Evolutionary conservation across 176 grass and related monocot genomes (phyloP), one percentile per base, ranked within the genome.

Genomic region (Poa annua): DNA sequence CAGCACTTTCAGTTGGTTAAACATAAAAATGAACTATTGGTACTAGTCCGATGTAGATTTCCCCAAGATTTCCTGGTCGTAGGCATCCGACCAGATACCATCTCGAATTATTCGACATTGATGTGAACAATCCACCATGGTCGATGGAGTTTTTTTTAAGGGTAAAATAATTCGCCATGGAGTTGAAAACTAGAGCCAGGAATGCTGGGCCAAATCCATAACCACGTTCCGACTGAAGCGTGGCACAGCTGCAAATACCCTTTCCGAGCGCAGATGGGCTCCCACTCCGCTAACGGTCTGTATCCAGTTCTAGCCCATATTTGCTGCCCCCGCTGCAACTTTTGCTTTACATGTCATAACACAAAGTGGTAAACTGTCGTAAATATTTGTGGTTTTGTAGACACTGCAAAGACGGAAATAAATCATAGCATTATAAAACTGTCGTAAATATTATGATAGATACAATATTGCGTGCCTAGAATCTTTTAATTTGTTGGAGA

Each of bases 1-100:
- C 25, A 62, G 57, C 76, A 48, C 17, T 64, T 63, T 51, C 45
- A 63, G 60, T 62, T 29, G 22, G 56, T 59, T 59, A n/a, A 59
- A 2, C 3, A 59, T 59, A 20, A 21, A 24, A 59, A 59, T 42
- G 4, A 44, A 44, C 55, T 13, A 60, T 22, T 60, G 56, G 21
- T 25, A 60, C 21, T 25, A 60, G 56, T 4, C 56, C 20, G 10
- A 9, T 20, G 22, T 25, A 49, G 12, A 35, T 68, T 80, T 2
- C 19, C 13, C 14, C 3, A 17, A 16, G 13, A 78, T 80, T 24
- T 21, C 4, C 15, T 42, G 34, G 41, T 16, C 64, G 3, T 67
- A 67, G 33, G 64, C 16, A 67, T 67, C 16, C 34, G 4, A 41
- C n/a, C 9, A 69, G 4, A 69, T 41, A 69, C 8, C 29, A 35